A percentile compares a stretch with the other conserved stretches of the same genome.
Conservation (phyloP, 2,329 filamentous ascomycete genomes). For the Calycina herbarum region DNA sequence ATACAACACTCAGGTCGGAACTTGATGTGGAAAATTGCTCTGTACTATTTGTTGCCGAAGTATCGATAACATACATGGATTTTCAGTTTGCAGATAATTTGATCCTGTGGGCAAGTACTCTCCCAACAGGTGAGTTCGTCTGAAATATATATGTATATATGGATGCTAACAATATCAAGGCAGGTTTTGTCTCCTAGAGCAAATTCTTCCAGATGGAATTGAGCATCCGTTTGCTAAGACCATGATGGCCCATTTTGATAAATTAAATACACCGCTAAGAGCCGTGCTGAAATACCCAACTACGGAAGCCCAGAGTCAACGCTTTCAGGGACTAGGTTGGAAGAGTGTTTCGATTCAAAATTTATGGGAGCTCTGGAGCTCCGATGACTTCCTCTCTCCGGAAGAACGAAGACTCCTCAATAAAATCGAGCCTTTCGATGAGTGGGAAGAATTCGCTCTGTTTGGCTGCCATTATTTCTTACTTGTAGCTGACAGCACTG, state of each 20-base stretch:
- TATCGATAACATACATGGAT: constrained; percentile 90
- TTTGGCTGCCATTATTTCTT: constrained; percentile 85
- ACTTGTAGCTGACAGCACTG: constrained; percentile 55
- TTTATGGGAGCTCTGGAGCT: constrained; percentile 82
- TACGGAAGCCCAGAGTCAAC: constrained; percentile 61
- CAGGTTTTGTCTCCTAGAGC: constrained; percentile 84
- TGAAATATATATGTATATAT: background rate
- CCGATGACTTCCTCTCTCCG: constrained; percentile 62
- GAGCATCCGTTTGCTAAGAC: constrained; percentile 82
- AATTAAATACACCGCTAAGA: constrained; percentile 75
- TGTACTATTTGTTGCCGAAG: constrained; percentile 83
- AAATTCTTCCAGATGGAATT: constrained; percentile 75
- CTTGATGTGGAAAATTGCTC: constrained; percentile 58
- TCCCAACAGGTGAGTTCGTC: constrained; percentile 63
- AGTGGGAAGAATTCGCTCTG: constrained; percentile 91
- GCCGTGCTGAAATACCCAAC: constrained; percentile 71
- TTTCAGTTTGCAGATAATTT: constrained; percentile 69
- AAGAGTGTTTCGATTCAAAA: constrained; percentile 59
- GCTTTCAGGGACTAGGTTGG: constrained; percentile 75
- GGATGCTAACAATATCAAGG: constrained; percentile 48
- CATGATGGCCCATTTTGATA: constrained; percentile 82
- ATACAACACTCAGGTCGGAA: constrained; percentile 57
- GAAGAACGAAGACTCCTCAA: constrained; percentile 65
- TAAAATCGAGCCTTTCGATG: constrained; percentile 79
- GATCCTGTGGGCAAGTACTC: constrained; percentile 72